Evolutionary conservation across 2,329 filamentous ascomycete genomes (phyloP), one percentile per base, ranked within the genome.

Genomic region (Elsinoe arachidis): DNA sequence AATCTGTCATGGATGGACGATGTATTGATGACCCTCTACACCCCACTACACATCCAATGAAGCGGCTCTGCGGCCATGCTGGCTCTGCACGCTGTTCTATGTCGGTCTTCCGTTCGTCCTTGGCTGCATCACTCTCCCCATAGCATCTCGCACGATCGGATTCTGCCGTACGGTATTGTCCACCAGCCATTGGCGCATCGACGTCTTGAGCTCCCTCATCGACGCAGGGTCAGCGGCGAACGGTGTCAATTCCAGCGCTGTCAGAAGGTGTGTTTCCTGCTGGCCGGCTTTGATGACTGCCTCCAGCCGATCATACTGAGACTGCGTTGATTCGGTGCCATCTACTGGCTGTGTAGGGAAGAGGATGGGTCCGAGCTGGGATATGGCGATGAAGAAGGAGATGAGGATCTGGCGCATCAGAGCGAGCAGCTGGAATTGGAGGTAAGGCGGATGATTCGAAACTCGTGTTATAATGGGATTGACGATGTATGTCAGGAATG

Each of bases 101-200:
- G 17, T 26, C 19, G 49, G 34, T 39, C 49, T 34, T 7, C 49
- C 49, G 21, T 53, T 53, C 14, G 33, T 10, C 17, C 19, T 84
- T 84, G 2, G 84, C 84, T 81, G 79, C 58, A 91, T 73, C 26
- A 84, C 83, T 59, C 78, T 80, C 21, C 83, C 84, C 63, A 96
- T 78, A 0, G 90, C 90, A 70, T 89, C 85, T 63, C 85, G 80
- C 7, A 97, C 92, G 73, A 92, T 88, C 0, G 85, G 85, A 70
- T 92, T 88, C 49, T 81, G 83, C 63, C 83, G 80, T 59, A 95
- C 87, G 12, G 85, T 91, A 67, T 95, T 95, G 70, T 95, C 84
- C 53, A 96, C 84, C 63, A 97, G 76, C 80, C 90, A 95, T 66
- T 93, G 88, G 72, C 85, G 87, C 73, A 96, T 81, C 65, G 86